A percentile compares a stretch with the other conserved stretches of the same genome.
phyloP scores from a whole-genome alignment of 2,329 filamentous ascomycete species.

The Raffaelea ambrosiae region DNA sequence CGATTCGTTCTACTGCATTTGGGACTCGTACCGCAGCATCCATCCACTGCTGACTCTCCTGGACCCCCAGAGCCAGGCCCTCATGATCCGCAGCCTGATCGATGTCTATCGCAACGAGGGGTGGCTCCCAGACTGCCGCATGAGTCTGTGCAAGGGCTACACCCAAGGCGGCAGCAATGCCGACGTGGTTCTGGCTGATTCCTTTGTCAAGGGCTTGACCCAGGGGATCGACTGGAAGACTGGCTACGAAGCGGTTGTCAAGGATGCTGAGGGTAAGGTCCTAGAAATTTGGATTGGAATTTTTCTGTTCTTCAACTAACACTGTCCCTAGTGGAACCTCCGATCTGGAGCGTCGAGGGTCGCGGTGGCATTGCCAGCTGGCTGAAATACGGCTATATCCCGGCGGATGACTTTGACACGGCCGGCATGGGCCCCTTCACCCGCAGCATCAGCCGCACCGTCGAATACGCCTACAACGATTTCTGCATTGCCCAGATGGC shows the following conservation, averaged over 20 bases:
- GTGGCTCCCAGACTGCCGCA: slow-evolving; percentile 60
- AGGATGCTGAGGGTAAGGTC: slow-evolving; percentile 62
- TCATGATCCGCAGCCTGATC: slow-evolving; percentile 60
- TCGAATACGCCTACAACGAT: slow-evolving; percentile 76
- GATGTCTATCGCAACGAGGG: slow-evolving; percentile 59
- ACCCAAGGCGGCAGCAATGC: slow-evolving; percentile 64
- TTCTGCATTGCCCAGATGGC: slow-evolving; percentile 60
- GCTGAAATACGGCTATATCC: slow-evolving; percentile 64
- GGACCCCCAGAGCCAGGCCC: slow-evolving; percentile 52
- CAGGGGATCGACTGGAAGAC: slow-evolving; percentile 57
- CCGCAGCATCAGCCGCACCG: slow-evolving; percentile 62
- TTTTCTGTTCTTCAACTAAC: too few relatives aligned
- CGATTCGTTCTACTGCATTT: slow-evolving; percentile 65
- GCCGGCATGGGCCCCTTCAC: slow-evolving; percentile 57
- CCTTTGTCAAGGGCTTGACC: slow-evolving; percentile 43
- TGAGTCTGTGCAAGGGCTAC: slow-evolving; percentile 60
- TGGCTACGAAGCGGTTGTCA: slow-evolving; percentile 63
- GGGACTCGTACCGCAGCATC: slow-evolving; percentile 59
- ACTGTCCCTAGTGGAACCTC: slow-evolving; percentile 55
- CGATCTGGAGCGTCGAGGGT: slow-evolving; percentile 61
- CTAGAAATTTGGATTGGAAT: too few relatives aligned
- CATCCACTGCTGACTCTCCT: slow-evolving; percentile 59
- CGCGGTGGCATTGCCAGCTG: slow-evolving; percentile 63
- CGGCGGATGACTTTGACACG: slow-evolving; percentile 57
- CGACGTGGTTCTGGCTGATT: slow-evolving; percentile 55